Evolutionary conservation across 805 yeast species (phyloP).

Genomic region (Ascoidea tarda): DNA sequence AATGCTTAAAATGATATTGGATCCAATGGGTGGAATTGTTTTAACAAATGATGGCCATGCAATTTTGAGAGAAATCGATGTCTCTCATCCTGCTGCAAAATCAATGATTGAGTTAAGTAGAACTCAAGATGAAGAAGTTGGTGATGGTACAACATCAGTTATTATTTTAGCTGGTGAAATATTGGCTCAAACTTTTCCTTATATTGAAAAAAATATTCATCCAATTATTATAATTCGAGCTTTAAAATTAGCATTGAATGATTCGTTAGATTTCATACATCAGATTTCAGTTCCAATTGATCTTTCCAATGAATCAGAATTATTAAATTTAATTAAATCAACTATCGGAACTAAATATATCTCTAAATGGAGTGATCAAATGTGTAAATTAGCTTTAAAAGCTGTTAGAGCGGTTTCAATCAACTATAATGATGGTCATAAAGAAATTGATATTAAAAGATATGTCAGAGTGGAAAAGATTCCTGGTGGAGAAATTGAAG

Average conservation of each 20-base stretch:
- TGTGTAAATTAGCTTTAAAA: slow-evolving; percentile 78
- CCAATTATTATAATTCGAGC: slow-evolving; percentile 96
- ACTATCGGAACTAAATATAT: slow-evolving; percentile 95
- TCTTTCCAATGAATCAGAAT: slow-evolving; percentile 67
- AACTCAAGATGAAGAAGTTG: slow-evolving; percentile 94
- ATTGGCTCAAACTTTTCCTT: slow-evolving; percentile 88
- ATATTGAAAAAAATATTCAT: slow-evolving; percentile 83
- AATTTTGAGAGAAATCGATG: slow-evolving; percentile 90
- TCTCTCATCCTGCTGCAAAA: slow-evolving; percentile 97
- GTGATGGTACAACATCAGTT: slow-evolving; percentile 93
- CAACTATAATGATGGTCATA: slow-evolving; percentile 33
- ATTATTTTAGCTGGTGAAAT: slow-evolving; percentile 96
- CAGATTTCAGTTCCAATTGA: slow-evolving; percentile 78
- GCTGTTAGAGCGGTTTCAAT: slow-evolving; percentile 78
- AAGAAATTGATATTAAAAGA: slow-evolving; percentile 86
- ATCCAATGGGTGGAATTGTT: slow-evolving; percentile 90
- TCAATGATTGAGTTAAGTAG: slow-evolving; percentile 94
- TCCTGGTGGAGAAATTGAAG: slow-evolving; percentile 96
- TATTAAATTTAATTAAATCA: slow-evolving; percentile 75
- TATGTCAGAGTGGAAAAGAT: slow-evolving; percentile 90
- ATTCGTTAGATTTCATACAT: slow-evolving; percentile 81
- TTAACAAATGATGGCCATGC: slow-evolving; percentile 99
- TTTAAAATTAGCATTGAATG: slow-evolving; percentile 76
- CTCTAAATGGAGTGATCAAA: slow-evolving; percentile 75
- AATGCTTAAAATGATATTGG: slow-evolving; percentile 94